Percentiles rank a stretch among this genome's conserved stretches.
phyloP scores from a whole-genome alignment of 768 basidiomycete species.

The Termitomyces eurrhizus region DNA sequence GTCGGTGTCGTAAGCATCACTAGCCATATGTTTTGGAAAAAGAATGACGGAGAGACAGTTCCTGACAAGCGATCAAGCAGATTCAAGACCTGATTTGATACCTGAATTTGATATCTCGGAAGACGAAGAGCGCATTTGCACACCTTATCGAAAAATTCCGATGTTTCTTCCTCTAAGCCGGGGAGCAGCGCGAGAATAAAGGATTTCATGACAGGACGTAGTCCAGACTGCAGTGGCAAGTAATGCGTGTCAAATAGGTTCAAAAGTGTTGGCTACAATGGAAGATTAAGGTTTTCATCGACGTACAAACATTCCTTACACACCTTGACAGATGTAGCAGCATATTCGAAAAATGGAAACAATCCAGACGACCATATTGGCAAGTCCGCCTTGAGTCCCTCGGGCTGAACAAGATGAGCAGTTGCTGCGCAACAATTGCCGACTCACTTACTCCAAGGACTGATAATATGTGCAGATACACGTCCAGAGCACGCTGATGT shows the following conservation, averaged over 20 bases:
- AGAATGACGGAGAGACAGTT: conserved; percentile 83
- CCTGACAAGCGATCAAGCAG: conserved; percentile 81
- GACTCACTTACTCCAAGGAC: conserved; percentile 77
- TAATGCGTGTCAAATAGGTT: conserved; percentile 93
- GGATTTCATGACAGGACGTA: conserved; percentile 91
- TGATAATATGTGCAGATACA: conserved; percentile 86
- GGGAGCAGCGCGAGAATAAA: conserved; percentile 92
- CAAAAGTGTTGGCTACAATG: conserved; percentile 70
- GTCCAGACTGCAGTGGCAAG: conserved; percentile 72
- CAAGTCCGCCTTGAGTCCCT: conserved; percentile 83
- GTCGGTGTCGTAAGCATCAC: conserved; percentile 87
- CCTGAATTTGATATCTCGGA: conserved; percentile 2
- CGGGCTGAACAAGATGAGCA: conserved; percentile 48
- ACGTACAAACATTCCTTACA: conserved; percentile 8
- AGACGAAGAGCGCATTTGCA: conserved; percentile 6
- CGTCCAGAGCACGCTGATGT: conserved; percentile 93
- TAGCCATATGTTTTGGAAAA: conserved; percentile 94
- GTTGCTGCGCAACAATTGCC: not conserved
- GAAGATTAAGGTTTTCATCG: not conserved
- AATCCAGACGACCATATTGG: conserved; percentile 93
- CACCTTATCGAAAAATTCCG: conserved; percentile 94
- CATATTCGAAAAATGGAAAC: conserved; percentile 98
- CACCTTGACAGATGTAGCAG: conserved; percentile 97
- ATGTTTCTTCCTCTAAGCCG: conserved; percentile 95
- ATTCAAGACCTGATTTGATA: conserved; percentile 56